Evolutionary conservation across 371 early-diverging fungal species (phyloP), one percentile per base, ranked within the genome.

Genomic region (Lichtheimia corymbifera): DNA sequence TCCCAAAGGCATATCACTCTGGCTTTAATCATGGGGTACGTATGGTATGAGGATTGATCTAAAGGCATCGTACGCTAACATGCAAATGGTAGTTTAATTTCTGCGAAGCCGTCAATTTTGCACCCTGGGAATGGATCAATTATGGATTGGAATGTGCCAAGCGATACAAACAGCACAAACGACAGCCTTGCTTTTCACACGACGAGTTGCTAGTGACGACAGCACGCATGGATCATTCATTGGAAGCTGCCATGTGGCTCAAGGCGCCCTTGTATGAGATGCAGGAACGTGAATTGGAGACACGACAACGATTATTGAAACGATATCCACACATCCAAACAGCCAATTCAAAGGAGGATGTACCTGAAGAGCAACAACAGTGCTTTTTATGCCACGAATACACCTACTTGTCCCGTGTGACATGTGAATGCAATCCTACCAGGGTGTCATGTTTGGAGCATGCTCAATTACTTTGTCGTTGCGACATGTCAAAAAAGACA

Each of bases 31-130:
- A 97, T 50, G 98, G 98, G 25, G 91, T 90, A 84, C 71, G 77
- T 64, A 12, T 18, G 3, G 5, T n/a, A n/a, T n/a, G 2, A 17
- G 47, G 47, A 4, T 49, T 27, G 12, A 22, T 41, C 30, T 5
- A 22, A 1, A 5, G 58, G 22, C 40, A 13, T 59, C 1, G n/a
- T 15, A 30, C 24, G 53, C 18, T 51, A 14, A 24, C 14, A 51
- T 24, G 14, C 51, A 51, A 9, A 4, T 24, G 13, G 1, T 58
- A 86, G 84, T 92, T 96, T 67, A 97, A 97, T 76, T 91, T 93
- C 68, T 92, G 91, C 50, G 98, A 98, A 72, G 97, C 98, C 0
- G 97, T 97, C 53, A 98, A 98, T 74, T 97, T 97, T 83, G 95
- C 95, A 6, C 87, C 92, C 4, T 78, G 88, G 5, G 93, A 96